Evolutionary conservation across 1,284 basidiomycete species (phyloP).

Genomic region (Peniophora sp.): DNA sequence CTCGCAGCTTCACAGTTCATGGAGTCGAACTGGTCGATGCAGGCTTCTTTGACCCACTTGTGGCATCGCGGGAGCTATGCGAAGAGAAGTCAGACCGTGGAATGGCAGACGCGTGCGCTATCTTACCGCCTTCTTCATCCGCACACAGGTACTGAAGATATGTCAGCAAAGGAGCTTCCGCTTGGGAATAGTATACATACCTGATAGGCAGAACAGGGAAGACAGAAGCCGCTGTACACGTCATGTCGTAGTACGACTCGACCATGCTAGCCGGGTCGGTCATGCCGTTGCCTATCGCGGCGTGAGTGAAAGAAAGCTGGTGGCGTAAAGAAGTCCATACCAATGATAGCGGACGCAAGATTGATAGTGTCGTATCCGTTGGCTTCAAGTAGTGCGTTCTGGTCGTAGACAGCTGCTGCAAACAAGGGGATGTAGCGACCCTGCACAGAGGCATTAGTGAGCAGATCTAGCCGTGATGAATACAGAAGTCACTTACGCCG

Average conservation of each 20-base stretch:
- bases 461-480: not conserved
- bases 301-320: not conserved
- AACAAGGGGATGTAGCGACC: constrained; percentile 69
- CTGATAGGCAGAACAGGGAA: constrained; percentile 19
- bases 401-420: constrained; percentile 1
- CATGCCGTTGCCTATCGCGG: constrained; percentile 37
- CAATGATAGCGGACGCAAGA: not conserved
- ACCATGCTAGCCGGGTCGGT: constrained; percentile 19
- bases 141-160: constrained; percentile 22
- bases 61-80: constrained; percentile 21
- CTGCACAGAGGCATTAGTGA: constrained; percentile 23
- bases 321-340: not conserved
- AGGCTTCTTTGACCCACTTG: constrained; percentile 19
- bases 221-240: constrained; percentile 22
- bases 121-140: constrained; percentile 29
- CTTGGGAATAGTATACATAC: constrained; percentile 7
- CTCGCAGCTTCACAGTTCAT: constrained; percentile 31
- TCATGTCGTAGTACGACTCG: constrained; percentile 24
- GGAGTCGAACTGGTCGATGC: constrained; percentile 25
- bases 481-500: constrained; percentile 30
- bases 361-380: not conserved
- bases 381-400: not conserved
- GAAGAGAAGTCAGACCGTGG: constrained; percentile 1
- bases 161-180: not conserved
- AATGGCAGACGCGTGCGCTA: not conserved